Evolutionary conservation across 1,284 basidiomycete genomes (phyloP).

Genomic region (Chiua sp.): DNA sequence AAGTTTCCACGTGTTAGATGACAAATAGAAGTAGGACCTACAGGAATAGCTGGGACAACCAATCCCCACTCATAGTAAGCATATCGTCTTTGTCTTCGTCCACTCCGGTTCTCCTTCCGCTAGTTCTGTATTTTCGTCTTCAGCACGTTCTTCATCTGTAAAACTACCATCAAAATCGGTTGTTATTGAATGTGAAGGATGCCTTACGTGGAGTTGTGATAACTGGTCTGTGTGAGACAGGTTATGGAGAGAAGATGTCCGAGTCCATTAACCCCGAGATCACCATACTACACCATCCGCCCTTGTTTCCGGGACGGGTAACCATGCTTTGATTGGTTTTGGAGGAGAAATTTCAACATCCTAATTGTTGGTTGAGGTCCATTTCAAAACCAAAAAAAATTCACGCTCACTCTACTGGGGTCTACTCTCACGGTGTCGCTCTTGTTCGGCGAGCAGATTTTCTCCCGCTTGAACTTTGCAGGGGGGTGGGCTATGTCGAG

Average conservation of each 20-base stretch:
- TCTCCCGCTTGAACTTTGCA: constrained; percentile 18
- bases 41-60: constrained; percentile 81
- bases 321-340: constrained; percentile 45
- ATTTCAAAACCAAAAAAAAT: constrained; percentile 25
- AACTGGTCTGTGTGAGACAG: constrained; percentile 32
- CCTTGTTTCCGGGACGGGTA: constrained; percentile 56
- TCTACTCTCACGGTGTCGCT: constrained; percentile 34
- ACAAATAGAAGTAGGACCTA: constrained; percentile 42
- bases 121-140: constrained; percentile 43
- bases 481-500: constrained; percentile 3
- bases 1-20: constrained; percentile 1
- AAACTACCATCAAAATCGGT: constrained; percentile 49
- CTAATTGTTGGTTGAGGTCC: constrained; percentile 29
- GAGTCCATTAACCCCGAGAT: constrained; percentile 57
- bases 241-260: constrained; percentile 39
- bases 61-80: constrained; percentile 79
- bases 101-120: constrained; percentile 57
- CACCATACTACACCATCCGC: constrained; percentile 61
- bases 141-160: constrained; percentile 54
- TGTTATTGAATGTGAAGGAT: constrained; percentile 36
- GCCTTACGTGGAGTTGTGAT: constrained; percentile 34
- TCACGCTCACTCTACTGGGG: constrained; percentile 35
- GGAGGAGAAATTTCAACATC: constrained; percentile 49
- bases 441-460: constrained; percentile 23
- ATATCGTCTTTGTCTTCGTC: constrained; percentile 79